phyloP scores from a whole-genome alignment of 2,329 filamentous ascomycete species.

The Fusarium compactum region DNA sequence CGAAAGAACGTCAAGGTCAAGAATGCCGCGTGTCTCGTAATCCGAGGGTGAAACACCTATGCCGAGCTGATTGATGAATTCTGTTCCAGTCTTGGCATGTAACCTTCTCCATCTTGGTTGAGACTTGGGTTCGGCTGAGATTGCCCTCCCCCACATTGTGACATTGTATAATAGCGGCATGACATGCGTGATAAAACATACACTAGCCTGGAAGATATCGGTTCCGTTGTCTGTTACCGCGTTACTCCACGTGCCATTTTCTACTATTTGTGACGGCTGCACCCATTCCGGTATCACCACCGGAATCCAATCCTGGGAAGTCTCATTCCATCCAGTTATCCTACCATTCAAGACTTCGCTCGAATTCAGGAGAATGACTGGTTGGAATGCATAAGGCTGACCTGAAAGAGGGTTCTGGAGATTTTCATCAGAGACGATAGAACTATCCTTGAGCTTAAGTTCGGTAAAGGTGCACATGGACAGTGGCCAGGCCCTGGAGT shows the following conservation, averaged over 20 bases:
- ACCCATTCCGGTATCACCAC: fast-evolving
- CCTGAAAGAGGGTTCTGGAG: conserved; percentile 1
- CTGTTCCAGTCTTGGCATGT: neutral
- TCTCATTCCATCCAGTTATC: neutral
- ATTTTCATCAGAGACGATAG: neutral
- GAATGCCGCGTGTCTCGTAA: neutral
- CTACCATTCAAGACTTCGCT: neutral
- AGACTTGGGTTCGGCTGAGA: neutral
- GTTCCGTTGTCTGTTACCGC: fast-evolving
- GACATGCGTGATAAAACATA: neutral
- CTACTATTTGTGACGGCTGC: neutral
- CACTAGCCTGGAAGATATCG: neutral
- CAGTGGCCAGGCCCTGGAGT: neutral
- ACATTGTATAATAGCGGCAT: conserved; percentile 7
- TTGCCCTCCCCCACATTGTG: conserved; percentile 5
- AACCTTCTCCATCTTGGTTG: neutral
- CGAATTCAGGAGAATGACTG: conserved; percentile 1
- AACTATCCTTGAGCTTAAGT: neutral
- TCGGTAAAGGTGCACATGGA: conserved; percentile 1
- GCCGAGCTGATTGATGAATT: neutral
- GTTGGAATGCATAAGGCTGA: neutral
- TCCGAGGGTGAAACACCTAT: fast-evolving
- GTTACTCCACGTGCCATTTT: neutral
- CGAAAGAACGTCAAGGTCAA: neutral
- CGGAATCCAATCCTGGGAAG: fast-evolving